Percentiles rank a stretch among this genome's conserved stretches.
phyloP scores from a whole-genome alignment of 805 yeast genomes.

The Candida glaebosa region DNA sequence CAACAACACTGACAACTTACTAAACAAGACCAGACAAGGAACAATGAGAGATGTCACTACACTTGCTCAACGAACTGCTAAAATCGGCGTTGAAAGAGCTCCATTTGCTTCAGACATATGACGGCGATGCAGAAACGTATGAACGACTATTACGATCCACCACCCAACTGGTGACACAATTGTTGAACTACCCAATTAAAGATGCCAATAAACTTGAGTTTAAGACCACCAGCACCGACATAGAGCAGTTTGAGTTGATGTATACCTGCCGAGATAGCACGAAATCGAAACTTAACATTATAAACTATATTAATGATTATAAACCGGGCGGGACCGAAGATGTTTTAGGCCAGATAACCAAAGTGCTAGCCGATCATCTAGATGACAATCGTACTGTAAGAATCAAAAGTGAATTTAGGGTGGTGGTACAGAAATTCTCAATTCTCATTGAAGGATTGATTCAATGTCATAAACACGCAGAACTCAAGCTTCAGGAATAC shows the following conservation, averaged over 20 bases:
- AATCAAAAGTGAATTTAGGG: slow-evolving; percentile 15
- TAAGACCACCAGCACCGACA: not conserved
- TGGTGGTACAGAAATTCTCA: slow-evolving; percentile 14
- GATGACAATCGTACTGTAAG: slow-evolving; percentile 10
- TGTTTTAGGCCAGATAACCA: not conserved
- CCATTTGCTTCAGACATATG: not conserved
- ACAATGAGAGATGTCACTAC: not conserved
- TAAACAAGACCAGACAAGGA: no score
- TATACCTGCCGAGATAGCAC: not conserved
- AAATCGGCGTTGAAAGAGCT: not conserved
- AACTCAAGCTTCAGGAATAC: slow-evolving; percentile 13
- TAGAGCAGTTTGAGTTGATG: not conserved
- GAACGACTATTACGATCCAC: not conserved
- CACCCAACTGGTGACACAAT: not conserved
- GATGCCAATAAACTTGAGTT: not conserved
- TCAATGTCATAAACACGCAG: slow-evolving; percentile 15
- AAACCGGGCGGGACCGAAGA: not conserved
- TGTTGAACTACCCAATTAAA: not conserved
- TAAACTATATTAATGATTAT: not conserved
- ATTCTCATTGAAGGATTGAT: slow-evolving; percentile 14
- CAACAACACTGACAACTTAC: not conserved
- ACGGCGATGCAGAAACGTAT: not conserved
- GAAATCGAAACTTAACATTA: not conserved
- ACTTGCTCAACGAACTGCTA: not conserved
- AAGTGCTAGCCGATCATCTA: not conserved